These are phyloP conservation scores for Eucalyptus sp. DNA, from an alignment of 345 rosid species.

Conservation along the genomic window DNA sequence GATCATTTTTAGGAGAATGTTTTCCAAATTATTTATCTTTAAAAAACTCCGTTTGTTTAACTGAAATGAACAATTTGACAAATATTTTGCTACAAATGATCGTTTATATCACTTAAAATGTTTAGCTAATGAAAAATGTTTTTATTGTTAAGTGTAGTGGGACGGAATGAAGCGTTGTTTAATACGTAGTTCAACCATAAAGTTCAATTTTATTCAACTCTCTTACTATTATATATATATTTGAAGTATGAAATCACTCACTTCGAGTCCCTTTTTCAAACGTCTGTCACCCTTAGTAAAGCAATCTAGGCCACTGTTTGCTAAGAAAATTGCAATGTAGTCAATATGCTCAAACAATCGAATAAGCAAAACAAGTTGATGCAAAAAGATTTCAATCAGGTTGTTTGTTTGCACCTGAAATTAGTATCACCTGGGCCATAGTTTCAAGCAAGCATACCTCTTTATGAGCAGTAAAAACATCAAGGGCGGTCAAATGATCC, in stretches of 20 bases:
- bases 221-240: not conserved
- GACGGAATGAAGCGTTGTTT: not conserved
- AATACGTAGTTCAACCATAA: not conserved
- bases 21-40: rapidly evolving
- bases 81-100: no score
- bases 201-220: rapidly evolving
- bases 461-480: rapidly evolving
- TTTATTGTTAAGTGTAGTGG: not conserved
- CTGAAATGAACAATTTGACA: rapidly evolving
- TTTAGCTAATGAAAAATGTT: no score
- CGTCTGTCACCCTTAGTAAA: not conserved
- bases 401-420: not conserved
- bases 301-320: not conserved
- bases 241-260: not conserved
- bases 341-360: not conserved
- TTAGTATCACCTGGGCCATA: not conserved
- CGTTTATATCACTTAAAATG: rapidly evolving
- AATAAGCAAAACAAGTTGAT: not conserved
- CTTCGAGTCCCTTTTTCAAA: not conserved
- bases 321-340: not conserved
- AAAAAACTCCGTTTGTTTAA: rapidly evolving
- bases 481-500: not conserved
- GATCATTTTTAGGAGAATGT: no score
- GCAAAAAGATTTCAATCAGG: not conserved
- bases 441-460: not conserved